Conservation (phyloP, 495 filamentous ascomycete species). For the Neurospora sp. region DNA sequence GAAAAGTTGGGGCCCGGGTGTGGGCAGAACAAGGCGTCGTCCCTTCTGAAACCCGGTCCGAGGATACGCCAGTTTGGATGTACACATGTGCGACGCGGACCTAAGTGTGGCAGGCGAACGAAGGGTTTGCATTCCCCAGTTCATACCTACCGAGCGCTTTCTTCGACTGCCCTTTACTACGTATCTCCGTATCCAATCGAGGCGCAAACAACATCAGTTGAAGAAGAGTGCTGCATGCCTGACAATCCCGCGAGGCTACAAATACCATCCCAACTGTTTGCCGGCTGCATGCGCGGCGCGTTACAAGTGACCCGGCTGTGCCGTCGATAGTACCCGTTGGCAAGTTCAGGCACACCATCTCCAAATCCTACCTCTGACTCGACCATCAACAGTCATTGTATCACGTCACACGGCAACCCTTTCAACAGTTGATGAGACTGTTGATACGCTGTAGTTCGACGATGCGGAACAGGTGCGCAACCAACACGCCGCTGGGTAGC, state of each 20-base stretch:
- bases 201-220: background rate
- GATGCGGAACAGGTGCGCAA: background rate
- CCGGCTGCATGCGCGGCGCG: background rate
- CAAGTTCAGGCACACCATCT: background rate
- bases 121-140: background rate
- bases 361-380: background rate
- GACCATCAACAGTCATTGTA: background rate
- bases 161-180: background rate
- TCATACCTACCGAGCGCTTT: background rate
- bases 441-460: background rate
- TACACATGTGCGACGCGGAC: background rate
- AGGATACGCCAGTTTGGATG: background rate
- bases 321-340: background rate
- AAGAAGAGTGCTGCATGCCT: background rate
- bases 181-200: background rate
- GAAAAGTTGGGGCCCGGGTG: background rate
- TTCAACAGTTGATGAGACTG: background rate
- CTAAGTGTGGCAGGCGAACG: background rate
- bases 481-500: background rate
- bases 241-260: background rate
- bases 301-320: background rate
- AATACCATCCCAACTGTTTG: background rate
- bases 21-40: background rate
- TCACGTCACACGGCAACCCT: background rate
- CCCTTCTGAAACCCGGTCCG: slow-evolving; percentile 2